Evolutionary conservation across 2,329 filamentous ascomycete species (phyloP), one percentile per base, ranked within the genome.

Genomic region (Alternaria gansuensis): DNA sequence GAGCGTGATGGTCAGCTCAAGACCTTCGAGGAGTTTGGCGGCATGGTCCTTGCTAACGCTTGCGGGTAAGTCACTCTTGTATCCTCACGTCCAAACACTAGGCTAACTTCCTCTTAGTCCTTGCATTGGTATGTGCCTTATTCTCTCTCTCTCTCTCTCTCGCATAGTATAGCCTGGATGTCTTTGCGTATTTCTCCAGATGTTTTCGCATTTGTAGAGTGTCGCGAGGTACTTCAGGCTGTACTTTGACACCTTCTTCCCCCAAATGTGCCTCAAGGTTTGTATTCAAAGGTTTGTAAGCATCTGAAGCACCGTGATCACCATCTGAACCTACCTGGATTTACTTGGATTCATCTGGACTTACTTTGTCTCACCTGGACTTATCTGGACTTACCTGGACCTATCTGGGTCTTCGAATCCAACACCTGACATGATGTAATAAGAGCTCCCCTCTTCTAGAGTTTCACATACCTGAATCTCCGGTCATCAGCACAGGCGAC

Each of bases 21-120:
- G 83, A 98, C 94, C 49, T 93, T 99, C 63, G 93, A 98, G 82
- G 92, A 97, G 76, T 97, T 97, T 68, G 95, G 95, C 59, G 95
- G 94, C 75, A 88, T 96, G 75, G 91, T 98, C 66, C 86, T 99
- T 50, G 94, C 94, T 73, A 98, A 98, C 79, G 94, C 95, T 65
- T 98, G 95, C 78, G 94, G 81, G 76, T 41, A 14, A 41, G 39
- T 41, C 9, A 24, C n/a, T 5, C 21, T 13, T 21, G 14, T 41
- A 4, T 7, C 3, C 39, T 11, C 4, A 21, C 7, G 23, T 23
- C 11, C 11, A 17, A 40, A 24, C 4, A 8, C 23, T 41, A 14
- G 24, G 23, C 39, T 41, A n/a, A 41, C 23, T 41, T 14, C 2
- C 39, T 41, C 5, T 3, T 23, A 24, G 21, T 3, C 67, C 76